A percentile compares a stretch with the other conserved stretches of the same genome.
phyloP scores from a whole-genome alignment of 805 yeast species.

The Cyberlindnera mrakii region DNA sequence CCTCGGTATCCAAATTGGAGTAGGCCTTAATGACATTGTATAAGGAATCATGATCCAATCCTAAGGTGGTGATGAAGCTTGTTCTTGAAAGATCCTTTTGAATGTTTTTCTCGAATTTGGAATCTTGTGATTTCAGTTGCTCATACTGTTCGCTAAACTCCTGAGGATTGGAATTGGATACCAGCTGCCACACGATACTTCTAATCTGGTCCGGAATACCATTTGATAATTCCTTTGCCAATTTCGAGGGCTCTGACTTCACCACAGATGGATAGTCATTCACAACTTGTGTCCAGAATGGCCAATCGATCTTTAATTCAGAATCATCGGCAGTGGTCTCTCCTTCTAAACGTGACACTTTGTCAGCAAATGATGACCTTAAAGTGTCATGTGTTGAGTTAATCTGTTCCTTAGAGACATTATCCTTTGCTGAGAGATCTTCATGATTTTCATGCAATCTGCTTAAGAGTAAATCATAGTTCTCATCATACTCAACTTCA shows the following conservation, averaged over 20 bases:
- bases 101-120: slow-evolving; percentile 69
- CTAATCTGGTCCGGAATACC: slow-evolving; percentile 86
- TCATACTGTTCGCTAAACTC: slow-evolving; percentile 29
- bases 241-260: slow-evolving; percentile 48
- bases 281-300: slow-evolving; percentile 81
- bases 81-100: slow-evolving; percentile 82
- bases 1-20: slow-evolving; percentile 81
- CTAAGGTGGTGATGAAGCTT: slow-evolving; percentile 55
- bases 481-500: slow-evolving; percentile 27
- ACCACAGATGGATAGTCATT: slow-evolving; percentile 71
- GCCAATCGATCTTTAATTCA: slow-evolving; percentile 57
- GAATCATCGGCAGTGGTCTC: slow-evolving; percentile 11
- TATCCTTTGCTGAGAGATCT: slow-evolving; percentile 43
- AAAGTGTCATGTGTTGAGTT: slow-evolving; percentile 40
- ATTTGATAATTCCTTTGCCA: slow-evolving; percentile 54
- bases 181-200: slow-evolving; percentile 90
- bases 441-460: slow-evolving; percentile 52
- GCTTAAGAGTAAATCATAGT: slow-evolving; percentile 54
- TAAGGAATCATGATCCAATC: slow-evolving; percentile 57
- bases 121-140: slow-evolving; percentile 43
- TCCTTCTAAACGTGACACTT: slow-evolving; percentile 15
- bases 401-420: slow-evolving; percentile 45
- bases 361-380: slow-evolving; percentile 25
- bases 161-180: slow-evolving; percentile 66
- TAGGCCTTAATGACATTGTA: slow-evolving; percentile 78